Base-by-base conservation (phyloP, 495 filamentous ascomycete species). In the Terfezia boudieri region DNA sequence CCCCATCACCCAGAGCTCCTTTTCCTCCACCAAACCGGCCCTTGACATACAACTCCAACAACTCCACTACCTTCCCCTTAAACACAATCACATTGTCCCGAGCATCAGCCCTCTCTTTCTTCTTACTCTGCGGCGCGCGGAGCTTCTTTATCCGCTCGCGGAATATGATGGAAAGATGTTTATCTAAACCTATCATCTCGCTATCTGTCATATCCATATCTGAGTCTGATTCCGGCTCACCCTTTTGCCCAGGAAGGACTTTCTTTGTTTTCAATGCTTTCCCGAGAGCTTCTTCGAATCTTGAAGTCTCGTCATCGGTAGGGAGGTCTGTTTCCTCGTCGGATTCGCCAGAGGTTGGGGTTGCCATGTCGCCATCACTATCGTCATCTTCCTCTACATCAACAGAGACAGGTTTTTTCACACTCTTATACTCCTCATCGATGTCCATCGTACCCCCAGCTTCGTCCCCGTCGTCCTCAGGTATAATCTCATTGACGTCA, bases 1-100 rank as follows among this genome's bases (percentile, higher is more conserved):
- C 69, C 32, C 69, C 69, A 1, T 70, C 26, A 32, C 64, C 35
- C 69, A 61, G 46, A 69, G 69, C 3, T 76, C 53, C 3, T 70
- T 59, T 0, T 85, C 84, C 5, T 87, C 66, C 6, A 89, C 70
- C 4, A 90, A 66, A 54, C 76, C 72, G 43, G 58, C 84, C 80
- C 66, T 86, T 92, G 57, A 88, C 73, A 66, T 82, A 96, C 57
- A 92, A 83, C 57, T 83, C 76, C 22, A 96, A 73, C 0, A 96
- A 71, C 61, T 96, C 90, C 12, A 98, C 70, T 9, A 95, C 80
- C 37, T 87, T 81, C 69, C 82, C 83, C 72, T 98, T 98, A 76
- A 96, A 94, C 68, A 89, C 86, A 59, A 90, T 69, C 61, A 96
- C 83, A n/a, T 74, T 84, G 54, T 89, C 83, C 61, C 84, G 86